A percentile compares a stretch with the other conserved stretches of the same genome.
These are phyloP conservation scores for Paramecium tetraurelia DNA, from an alignment of 73 alveolate genomes.

Conservation along the genomic window DNA sequence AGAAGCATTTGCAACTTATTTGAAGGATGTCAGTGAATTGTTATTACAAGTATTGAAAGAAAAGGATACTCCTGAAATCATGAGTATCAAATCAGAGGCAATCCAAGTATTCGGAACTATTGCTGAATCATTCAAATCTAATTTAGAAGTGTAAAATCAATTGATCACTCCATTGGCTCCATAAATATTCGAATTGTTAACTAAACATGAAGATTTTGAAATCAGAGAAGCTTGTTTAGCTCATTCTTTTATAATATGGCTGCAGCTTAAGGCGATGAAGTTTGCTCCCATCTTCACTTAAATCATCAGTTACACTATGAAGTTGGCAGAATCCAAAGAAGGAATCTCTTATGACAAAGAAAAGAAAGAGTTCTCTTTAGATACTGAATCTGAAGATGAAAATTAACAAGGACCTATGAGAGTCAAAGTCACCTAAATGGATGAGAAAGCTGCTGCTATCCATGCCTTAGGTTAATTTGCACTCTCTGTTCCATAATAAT, in stretches of 20 bases:
- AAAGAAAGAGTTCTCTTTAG: constrained; percentile 57
- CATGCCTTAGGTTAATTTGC: constrained; percentile 64
- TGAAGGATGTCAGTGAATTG: constrained; percentile 48
- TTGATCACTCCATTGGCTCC: constrained; percentile 52
- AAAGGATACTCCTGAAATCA: constrained; percentile 47
- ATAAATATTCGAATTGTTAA: constrained; percentile 32
- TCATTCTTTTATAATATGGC: constrained; percentile 61
- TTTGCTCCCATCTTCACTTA: constrained; percentile 51
- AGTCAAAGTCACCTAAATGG: constrained; percentile 36
- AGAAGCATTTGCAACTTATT: constrained; percentile 19
- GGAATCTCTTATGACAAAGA: constrained; percentile 29
- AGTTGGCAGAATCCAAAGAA: constrained; percentile 56
- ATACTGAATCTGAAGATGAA: constrained; percentile 58
- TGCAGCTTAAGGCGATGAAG: constrained; percentile 54
- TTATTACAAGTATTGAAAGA: constrained; percentile 24
- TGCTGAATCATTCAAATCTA: constrained; percentile 45
- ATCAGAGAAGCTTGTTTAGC: constrained; percentile 62
- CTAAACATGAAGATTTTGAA: constrained; percentile 49
- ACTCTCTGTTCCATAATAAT: constrained; percentile 25
- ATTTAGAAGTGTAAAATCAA: constrained; percentile 7
- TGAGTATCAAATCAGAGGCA: constrained; percentile 60
- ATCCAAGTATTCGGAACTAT: constrained; percentile 47
- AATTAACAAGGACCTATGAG: constrained; percentile 47
- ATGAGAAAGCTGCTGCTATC: constrained; percentile 62
- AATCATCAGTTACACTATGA: constrained; percentile 44